phyloP scores from a whole-genome alignment of 2,329 filamentous ascomycete genomes.

The Aspergillus neoniger region DNA sequence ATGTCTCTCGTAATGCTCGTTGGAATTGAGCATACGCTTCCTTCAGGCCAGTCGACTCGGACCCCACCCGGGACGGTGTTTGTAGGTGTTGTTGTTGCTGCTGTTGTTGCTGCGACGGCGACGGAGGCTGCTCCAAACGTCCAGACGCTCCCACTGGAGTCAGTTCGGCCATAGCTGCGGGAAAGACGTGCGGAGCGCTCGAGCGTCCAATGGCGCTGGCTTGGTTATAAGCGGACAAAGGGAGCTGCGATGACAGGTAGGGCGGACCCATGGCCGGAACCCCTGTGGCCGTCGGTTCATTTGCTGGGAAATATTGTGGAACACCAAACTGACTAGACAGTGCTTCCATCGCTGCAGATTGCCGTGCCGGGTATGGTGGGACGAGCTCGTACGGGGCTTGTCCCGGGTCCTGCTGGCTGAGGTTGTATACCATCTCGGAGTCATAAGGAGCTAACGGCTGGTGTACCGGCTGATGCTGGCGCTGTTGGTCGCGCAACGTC shows the following conservation, averaged over 20 bases:
- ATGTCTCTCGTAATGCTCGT: constrained; percentile 61
- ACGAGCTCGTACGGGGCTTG: constrained; percentile 72
- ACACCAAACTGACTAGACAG: constrained; percentile 68
- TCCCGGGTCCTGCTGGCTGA: constrained; percentile 62
- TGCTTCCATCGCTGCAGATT: constrained; percentile 76
- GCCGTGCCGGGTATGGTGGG: constrained; percentile 73
- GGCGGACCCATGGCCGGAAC: constrained; percentile 58
- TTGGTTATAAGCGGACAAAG: constrained; percentile 60
- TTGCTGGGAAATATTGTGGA: constrained; percentile 72
- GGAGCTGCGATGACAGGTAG: constrained; percentile 67
- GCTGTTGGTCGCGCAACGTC: constrained; percentile 60
- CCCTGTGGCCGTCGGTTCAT: constrained; percentile 64
- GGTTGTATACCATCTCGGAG: constrained; percentile 76
- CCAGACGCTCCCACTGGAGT: constrained; percentile 31
- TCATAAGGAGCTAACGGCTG: constrained; percentile 57
- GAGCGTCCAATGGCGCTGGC: constrained; percentile 59
- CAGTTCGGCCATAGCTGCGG: constrained; percentile 55
- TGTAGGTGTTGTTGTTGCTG: constrained; percentile 23
- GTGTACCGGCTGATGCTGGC: constrained; percentile 49
- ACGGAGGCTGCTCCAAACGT: constrained; percentile 20
- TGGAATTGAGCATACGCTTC: constrained; percentile 69
- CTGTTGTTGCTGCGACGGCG: constrained; percentile 26
- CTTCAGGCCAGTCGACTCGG: constrained; percentile 58
- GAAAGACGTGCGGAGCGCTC: constrained; percentile 54
- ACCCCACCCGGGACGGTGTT: constrained; percentile 19